phyloP scores from a whole-genome alignment of 108 stramenopile species.

The Bacterosira constricta region DNA sequence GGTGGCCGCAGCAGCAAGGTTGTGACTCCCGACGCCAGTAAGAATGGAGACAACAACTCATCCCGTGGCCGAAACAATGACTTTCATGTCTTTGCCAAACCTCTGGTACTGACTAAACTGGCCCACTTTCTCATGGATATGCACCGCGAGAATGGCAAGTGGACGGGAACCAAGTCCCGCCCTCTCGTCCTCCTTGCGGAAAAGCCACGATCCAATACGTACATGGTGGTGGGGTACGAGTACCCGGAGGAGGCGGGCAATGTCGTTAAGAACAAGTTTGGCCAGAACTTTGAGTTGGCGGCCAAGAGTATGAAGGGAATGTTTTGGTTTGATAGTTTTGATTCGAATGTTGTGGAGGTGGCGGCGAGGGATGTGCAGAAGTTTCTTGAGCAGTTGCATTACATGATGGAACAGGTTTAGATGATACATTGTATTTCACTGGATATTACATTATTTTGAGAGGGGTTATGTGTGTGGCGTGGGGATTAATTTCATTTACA shows the following conservation, averaged over 20 bases:
- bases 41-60: constrained; percentile 15
- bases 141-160: constrained; percentile 91
- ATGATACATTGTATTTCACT: neutral
- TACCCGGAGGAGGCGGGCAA: constrained; percentile 76
- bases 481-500: too few species aligned
- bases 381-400: constrained; percentile 92
- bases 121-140: constrained; percentile 89
- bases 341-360: constrained; percentile 91
- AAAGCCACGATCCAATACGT: constrained; percentile 70
- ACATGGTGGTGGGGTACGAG: constrained; percentile 91
- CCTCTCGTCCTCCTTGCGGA: constrained; percentile 90
- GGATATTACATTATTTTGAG: too few species aligned
- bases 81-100: constrained; percentile 79
- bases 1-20: constrained; percentile 26
- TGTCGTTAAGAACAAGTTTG: constrained; percentile 82
- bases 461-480: too few species aligned
- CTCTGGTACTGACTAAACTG: constrained; percentile 74
- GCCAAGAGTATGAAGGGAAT: constrained; percentile 81
- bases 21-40: constrained; percentile 39
- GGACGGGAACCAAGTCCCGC: constrained; percentile 83
- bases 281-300: constrained; percentile 86
- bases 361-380: constrained; percentile 80
- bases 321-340: constrained; percentile 89
- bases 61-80: constrained; percentile 8
- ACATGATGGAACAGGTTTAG: constrained; percentile 70